A percentile compares a stretch with the other conserved stretches of the same genome.
These are phyloP conservation scores for Xylaria arbuscula DNA, from an alignment of 2,329 filamentous ascomycete species.

Conservation along the genomic window DNA sequence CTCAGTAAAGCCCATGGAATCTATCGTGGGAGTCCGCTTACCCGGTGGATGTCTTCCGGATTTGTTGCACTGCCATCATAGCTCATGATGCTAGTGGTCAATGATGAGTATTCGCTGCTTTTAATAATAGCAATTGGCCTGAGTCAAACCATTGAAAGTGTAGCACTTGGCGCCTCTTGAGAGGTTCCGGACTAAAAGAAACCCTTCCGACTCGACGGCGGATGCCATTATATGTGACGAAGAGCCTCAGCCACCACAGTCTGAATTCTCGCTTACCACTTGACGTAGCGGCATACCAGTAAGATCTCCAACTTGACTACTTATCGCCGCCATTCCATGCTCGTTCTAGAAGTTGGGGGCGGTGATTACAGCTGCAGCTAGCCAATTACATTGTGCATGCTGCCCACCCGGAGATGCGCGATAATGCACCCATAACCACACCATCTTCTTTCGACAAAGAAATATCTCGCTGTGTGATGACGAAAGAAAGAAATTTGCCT, in stretches of 20 bases:
- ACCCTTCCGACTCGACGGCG: background rate
- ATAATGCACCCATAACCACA: constrained; percentile 11
- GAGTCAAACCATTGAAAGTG: background rate
- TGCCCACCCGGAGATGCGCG: constrained; percentile 5
- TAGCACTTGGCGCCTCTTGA: background rate
- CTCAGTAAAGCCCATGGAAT: background rate
- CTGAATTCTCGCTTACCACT: background rate
- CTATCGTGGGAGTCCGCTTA: background rate
- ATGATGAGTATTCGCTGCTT: background rate
- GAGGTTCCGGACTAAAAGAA: background rate
- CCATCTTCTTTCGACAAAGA: background rate
- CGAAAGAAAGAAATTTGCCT: background rate
- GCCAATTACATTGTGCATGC: constrained; percentile 1
- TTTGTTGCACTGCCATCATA: background rate
- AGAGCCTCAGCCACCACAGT: background rate
- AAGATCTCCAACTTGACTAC: background rate
- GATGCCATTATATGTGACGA: constrained; percentile 3
- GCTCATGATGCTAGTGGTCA: background rate
- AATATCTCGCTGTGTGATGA: background rate
- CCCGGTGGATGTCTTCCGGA: background rate
- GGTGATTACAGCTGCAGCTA: constrained; percentile 5
- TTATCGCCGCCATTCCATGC: constrained; percentile 6
- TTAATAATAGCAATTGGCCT: background rate
- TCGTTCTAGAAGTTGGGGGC: constrained; percentile 5
- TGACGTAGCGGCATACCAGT: background rate